Evolutionary conservation across 2,329 filamentous ascomycete species (phyloP), one percentile per base, ranked within the genome.

Genomic region (Penicillium sp.): DNA sequence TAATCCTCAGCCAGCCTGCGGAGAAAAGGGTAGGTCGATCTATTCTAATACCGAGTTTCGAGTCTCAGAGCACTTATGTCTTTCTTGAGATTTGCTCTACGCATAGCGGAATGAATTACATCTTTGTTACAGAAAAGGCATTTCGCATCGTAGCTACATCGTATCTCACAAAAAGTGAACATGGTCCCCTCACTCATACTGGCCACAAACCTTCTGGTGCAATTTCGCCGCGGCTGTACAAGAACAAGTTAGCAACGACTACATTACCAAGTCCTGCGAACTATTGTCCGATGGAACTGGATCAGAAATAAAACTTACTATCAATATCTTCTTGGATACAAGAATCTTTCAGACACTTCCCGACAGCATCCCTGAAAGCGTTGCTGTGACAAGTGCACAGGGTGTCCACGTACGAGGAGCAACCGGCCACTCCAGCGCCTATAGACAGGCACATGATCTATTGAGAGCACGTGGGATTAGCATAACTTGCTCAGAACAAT

Each of bases 321-420:
- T 39, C 39, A 10, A 47, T n/a, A 38, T 63, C 61, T 3, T 40
- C 46, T 3, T 41, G n/a, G 9, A 48, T 54, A 27, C 61, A 62
- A n/a, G 45, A 30, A 41, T 16, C 14, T 24, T 46, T 36, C 43
- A 63, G 24, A 44, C 61, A 63, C 1, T 14, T 20, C 7, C 28
- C 30, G 11, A 62, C 40, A 9, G 60, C 20, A 43, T 61, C 51
- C 39, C 46, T 56, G 48, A 63, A 62, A 6, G 53, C 51, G 3
- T 9, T 1, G 22, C 56, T 61, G 4, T 53, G 42, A 42, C 61
- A 63, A 20, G 59, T 62, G 33, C 61, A 63, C 2, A 44, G 7
- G 22, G n/a, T 39, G 30, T 62, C 57, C n/a, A 40, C 20, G 7
- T 48, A 31, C 7, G 57, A 61, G 13, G 27, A 11, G 35, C 61